Conservation (phyloP, 2,329 filamentous ascomycete species). For the Aspergillus fijiensis region DNA sequence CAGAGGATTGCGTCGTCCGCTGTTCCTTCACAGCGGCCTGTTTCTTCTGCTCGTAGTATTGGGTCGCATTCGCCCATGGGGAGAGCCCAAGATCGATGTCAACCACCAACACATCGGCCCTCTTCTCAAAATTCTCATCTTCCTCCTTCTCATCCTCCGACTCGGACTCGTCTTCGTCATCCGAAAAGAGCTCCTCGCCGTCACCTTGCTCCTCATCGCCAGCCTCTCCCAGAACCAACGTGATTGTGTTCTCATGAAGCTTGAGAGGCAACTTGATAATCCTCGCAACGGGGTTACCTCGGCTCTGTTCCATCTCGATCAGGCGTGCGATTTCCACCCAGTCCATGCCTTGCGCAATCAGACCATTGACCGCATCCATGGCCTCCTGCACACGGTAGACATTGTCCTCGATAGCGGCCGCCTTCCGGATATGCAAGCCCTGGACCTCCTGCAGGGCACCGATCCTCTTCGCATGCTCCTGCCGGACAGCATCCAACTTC, state of each 20-base stretch:
- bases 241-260: slow-evolving; percentile 84
- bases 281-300: slow-evolving; percentile 79
- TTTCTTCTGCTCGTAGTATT: slow-evolving; percentile 89
- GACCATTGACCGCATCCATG: slow-evolving; percentile 84
- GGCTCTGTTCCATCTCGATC: slow-evolving; percentile 80
- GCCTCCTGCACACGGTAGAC: slow-evolving; percentile 88
- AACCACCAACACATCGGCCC: slow-evolving; percentile 59
- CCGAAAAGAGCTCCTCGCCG: slow-evolving; percentile 64
- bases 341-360: slow-evolving; percentile 95
- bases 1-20: slow-evolving; percentile 78
- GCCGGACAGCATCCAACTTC: slow-evolving; percentile 79
- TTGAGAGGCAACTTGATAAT: slow-evolving; percentile 86
- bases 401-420: slow-evolving; percentile 86
- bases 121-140: slow-evolving; percentile 23
- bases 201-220: slow-evolving; percentile 64
- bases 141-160: slow-evolving; percentile 33
- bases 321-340: slow-evolving; percentile 89
- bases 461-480: slow-evolving; percentile 81
- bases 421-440: slow-evolving; percentile 80
- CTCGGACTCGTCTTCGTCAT: slow-evolving; percentile 55
- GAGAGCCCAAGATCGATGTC: slow-evolving; percentile 82
- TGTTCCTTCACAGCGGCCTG: slow-evolving; percentile 81
- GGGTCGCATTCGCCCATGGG: slow-evolving; percentile 83
- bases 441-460: slow-evolving; percentile 81
- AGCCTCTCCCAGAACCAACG: slow-evolving; percentile 72